phyloP scores from a whole-genome alignment of 2,329 filamentous ascomycete species.

The Fusarium sp. region DNA sequence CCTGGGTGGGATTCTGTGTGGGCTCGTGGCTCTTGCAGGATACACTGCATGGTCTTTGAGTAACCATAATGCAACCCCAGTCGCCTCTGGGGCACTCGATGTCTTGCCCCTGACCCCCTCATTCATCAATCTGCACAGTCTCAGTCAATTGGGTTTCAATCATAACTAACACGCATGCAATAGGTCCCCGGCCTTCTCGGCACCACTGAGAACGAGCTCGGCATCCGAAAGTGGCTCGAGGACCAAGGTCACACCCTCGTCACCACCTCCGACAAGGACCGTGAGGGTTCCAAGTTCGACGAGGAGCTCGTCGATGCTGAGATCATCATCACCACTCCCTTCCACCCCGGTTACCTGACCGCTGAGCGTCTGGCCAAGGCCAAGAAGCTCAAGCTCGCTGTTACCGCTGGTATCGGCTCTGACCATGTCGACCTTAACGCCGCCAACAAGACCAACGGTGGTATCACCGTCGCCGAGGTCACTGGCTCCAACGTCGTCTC shows the following conservation, averaged over 20 bases:
- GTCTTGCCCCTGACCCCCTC: constrained; percentile 16
- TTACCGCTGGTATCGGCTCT: constrained; percentile 97
- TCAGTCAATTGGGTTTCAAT: constrained; percentile 24
- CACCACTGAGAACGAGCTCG: constrained; percentile 98
- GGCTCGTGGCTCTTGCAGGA: constrained; percentile 22
- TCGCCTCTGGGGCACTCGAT: constrained; percentile 6
- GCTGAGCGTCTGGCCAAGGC: constrained; percentile 96
- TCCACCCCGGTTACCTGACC: constrained; percentile 98
- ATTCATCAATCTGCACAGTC: background rate
- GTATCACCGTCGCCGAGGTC: constrained; percentile 96
- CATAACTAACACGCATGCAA: constrained; percentile 29
- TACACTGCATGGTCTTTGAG: constrained; percentile 21
- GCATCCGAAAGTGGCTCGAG: constrained; percentile 97
- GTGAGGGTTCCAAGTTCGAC: constrained; percentile 92
- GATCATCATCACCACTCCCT: constrained; percentile 99
- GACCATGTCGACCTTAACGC: constrained; percentile 98
- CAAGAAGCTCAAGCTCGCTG: constrained; percentile 97
- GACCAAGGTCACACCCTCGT: constrained; percentile 95
- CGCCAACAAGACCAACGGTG: constrained; percentile 98
- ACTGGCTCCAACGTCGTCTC: constrained; percentile 99
- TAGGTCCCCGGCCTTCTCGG: constrained; percentile 86
- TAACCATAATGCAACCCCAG: constrained; percentile 30
- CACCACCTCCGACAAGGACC: constrained; percentile 98
- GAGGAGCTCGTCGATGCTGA: constrained; percentile 96
- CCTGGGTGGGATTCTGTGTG: constrained; percentile 15